Base-by-base conservation (phyloP, 148 eudicot species). In the Gaultheria prostrata region DNA sequence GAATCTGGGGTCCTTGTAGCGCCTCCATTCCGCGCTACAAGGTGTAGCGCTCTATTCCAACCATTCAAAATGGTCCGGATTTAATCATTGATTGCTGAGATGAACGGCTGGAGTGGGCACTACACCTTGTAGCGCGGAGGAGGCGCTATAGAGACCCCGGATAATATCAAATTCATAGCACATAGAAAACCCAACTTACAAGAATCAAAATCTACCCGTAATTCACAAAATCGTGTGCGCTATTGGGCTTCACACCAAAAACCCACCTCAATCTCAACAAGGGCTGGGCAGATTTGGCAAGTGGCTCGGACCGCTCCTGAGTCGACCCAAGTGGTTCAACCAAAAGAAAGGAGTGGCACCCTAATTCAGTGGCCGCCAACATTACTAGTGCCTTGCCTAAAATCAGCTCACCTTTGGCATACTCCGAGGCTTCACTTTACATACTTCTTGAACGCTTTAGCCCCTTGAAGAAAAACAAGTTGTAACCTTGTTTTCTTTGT, bases 361-460 rank as follows among this genome's bases (percentile, higher is more conserved):
- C 57, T 76, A 0, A 24, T 67, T 12, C 30, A 11, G 56, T 48
- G 57, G 50, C 50, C 83, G 9, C 30, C 77, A 20, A 28, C 53
- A 12, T 67, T 57, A 43, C 57, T 6, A 67, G 72, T 30, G 77
- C 79, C 69, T 33, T 79, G 74, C 86, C 78, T 14, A 46, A 51
- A 69, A 83, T 84, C 59, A 48, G 48, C 26, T 81, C 63, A 15
- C 17, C 21, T 53, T 73, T 83, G 24, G 48, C 69, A 0, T 87
- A 49, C 33, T 90, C 91, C 0, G 93, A 89, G 51, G 80, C 88
- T 59, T 30, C 85, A 17, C 28, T 86, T 43, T 70, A 89, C 18
- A 83, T 90, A 89, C 84, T 89, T 24, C 84, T 90, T 18, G 89
- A 90, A 13, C 83, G 82, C 72, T 83, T 87, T 79, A 86, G 89